A percentile compares a stretch with the other conserved stretches of the same genome.
Conservation (phyloP, 179 eudicot species). For the Silene coronaria region DNA sequence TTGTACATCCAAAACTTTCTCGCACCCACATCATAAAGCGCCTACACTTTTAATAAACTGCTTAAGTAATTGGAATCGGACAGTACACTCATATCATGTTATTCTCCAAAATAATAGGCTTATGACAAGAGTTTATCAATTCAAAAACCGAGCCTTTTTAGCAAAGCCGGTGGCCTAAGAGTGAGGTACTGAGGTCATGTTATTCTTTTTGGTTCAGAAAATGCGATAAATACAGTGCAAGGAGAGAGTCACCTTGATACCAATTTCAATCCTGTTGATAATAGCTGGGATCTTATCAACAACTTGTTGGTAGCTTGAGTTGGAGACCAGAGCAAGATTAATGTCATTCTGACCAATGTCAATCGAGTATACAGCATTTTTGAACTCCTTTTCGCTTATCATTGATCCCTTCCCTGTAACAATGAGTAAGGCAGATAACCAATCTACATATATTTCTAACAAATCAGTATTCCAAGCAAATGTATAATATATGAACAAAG, state of each 20-base stretch:
- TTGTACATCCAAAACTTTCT: slow-evolving; percentile 84
- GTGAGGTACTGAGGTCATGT: too few relatives aligned
- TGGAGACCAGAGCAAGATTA: slow-evolving; percentile 39
- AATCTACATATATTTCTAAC: background rate
- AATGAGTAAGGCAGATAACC: background rate
- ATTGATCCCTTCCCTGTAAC: slow-evolving; percentile 30
- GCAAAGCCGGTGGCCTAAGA: too few relatives aligned
- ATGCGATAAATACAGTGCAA: too few relatives aligned
- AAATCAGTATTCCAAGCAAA: background rate
- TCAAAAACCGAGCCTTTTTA: too few relatives aligned
- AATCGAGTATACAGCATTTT: slow-evolving; percentile 63
- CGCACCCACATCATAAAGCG: slow-evolving; percentile 59
- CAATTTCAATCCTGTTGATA: slow-evolving; percentile 53
- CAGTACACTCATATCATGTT: too few relatives aligned
- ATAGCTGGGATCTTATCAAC: slow-evolving; percentile 44
- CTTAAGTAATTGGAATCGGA: background rate
- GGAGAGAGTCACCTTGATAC: slow-evolving; percentile 40
- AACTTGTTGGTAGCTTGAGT: slow-evolving; percentile 20
- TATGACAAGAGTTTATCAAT: too few relatives aligned
- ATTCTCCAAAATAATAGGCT: too few relatives aligned
- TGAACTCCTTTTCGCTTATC: slow-evolving; percentile 31
- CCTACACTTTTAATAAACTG: slow-evolving; percentile 26
- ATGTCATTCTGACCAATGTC: slow-evolving; percentile 92
- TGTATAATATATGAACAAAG: background rate
- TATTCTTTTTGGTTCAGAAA: too few relatives aligned